Conservation (phyloP, 1,284 basidiomycete species). For the Malassezia sp. region DNA sequence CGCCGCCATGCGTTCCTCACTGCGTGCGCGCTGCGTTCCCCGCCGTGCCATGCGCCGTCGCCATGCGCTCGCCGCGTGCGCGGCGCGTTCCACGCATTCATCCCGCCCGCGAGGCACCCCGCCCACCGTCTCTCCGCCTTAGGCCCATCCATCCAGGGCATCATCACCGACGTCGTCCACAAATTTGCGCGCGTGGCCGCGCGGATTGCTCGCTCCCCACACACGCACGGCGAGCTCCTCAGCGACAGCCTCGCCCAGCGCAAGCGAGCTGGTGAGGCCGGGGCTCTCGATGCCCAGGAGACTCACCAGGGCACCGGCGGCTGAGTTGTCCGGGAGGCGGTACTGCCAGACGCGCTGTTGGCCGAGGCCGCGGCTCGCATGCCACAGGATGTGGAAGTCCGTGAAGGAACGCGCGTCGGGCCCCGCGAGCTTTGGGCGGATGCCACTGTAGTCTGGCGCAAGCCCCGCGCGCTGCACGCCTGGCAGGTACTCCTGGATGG, state of each 20-base stretch:
- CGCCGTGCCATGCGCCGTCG: too few relatives aligned
- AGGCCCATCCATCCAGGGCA: conserved; percentile 11
- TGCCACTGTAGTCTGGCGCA: conserved; percentile 76
- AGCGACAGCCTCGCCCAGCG: conserved; percentile 50
- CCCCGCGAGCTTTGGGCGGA: conserved; percentile 74
- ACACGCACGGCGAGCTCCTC: conserved; percentile 48
- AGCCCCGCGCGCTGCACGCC: conserved; percentile 58
- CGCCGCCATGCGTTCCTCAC: not conserved
- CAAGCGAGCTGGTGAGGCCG: conserved; percentile 51
- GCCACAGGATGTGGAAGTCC: conserved; percentile 58
- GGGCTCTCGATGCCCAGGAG: conserved; percentile 55
- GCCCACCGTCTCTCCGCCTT: conserved; percentile 23
- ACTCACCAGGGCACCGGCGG: conserved; percentile 33
- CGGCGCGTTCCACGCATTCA: too few relatives aligned
- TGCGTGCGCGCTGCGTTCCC: not conserved
- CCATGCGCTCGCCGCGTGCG: too few relatives aligned
- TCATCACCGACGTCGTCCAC: conserved; percentile 9
- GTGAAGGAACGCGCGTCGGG: conserved; percentile 62
- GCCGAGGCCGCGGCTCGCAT: conserved; percentile 23
- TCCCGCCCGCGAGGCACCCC: too few relatives aligned
- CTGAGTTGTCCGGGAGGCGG: conserved; percentile 10
- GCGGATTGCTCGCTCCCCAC: conserved; percentile 29
- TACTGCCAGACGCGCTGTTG: conserved; percentile 33
- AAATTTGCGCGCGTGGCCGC: conserved; percentile 3
- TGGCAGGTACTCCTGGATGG: conserved; percentile 58